Evolutionary conservation across 2,329 filamentous ascomycete species (phyloP).

Genomic region (Zopfia rhizophila): DNA sequence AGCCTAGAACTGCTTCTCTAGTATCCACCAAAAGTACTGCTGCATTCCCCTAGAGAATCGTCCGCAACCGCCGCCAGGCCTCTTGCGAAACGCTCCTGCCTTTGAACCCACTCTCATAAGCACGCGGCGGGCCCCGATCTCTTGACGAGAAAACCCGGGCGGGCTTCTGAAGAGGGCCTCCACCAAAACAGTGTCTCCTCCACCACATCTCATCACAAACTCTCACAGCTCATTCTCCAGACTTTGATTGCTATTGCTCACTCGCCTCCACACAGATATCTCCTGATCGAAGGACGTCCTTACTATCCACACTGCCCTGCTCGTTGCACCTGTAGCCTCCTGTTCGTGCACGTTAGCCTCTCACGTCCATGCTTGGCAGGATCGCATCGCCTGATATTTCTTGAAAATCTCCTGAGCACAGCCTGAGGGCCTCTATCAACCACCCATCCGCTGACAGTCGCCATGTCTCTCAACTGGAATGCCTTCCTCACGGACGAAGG

Average conservation of each 20-base stretch:
- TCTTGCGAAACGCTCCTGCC: conserved; percentile 21
- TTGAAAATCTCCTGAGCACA: conserved; percentile 29
- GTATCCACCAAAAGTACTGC: background rate
- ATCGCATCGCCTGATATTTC: conserved; percentile 40
- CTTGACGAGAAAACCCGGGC: too few species aligned
- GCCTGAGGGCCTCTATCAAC: background rate
- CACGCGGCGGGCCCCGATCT: conserved; percentile 22
- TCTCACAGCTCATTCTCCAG: too few species aligned
- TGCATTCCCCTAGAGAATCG: conserved; percentile 1
- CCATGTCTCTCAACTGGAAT: conserved; percentile 53
- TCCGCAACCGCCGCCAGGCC: conserved; percentile 28
- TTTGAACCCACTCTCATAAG: conserved; percentile 36
- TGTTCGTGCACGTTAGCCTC: conserved; percentile 26
- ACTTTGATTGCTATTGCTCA: too few species aligned
- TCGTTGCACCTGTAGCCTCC: background rate
- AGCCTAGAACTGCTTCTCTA: conserved; percentile 9
- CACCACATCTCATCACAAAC: background rate
- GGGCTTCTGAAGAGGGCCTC: too few species aligned
- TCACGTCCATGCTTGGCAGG: conserved; percentile 34
- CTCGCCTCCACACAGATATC: conserved; percentile 2
- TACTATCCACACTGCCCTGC: background rate
- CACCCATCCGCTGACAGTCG: conserved; percentile 39
- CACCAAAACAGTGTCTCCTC: background rate
- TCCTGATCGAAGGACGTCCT: background rate
- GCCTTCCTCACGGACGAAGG: conserved; percentile 49